Evolutionary conservation across 192 early-diverging fungal species (phyloP), one percentile per base, ranked within the genome.

Genomic region (Powellomyces hirtus): DNA sequence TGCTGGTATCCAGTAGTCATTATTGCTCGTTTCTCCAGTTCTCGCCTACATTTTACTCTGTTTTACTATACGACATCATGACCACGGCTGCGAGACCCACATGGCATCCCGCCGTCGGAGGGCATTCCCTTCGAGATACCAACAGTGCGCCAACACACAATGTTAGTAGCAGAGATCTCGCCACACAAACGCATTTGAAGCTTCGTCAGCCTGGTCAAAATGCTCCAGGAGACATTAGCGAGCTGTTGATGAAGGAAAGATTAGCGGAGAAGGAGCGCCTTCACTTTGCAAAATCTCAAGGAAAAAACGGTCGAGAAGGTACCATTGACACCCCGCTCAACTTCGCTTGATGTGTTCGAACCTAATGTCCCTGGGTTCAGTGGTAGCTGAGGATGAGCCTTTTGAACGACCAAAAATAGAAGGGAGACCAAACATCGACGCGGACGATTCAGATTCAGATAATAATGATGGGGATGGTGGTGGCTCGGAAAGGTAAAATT

Each of bases 371-470:
- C 46, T 49, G 46, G 5, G 5, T 11, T 64, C 69, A 13, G 35
- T 67, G 7, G 65, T 62, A 36, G 74, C 75, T n/a, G 56, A 59
- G 20, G 74, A 83, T 75, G 72, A 88, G 78, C 73, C 81, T 78
- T 55, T 84, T 79, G 62, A 85, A 80, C 59, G 79, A 55, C 29
- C 52, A 29, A 53, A 86, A 55, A 78, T 85, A 59, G 85, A 84
- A n/a, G 84, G 85, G 60, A 80, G 70, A n/a, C 85, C 81, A 24
- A 79, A 84, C 6, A 78, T 77, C 22, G 82, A 75, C 45, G 77
- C 68, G 58, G 70, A 84, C 68, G 86, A 84, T 51, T 67, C 34
- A 68, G 73, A 73, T n/a, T n/a, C n/a, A n/a, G n/a, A n/a, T n/a
- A n/a, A n/a, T 67, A 65, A 81, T 68, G 73, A 82, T 53, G 72